Conservation (phyloP, 1,284 basidiomycete genomes). For the Boletus smithii region DNA sequence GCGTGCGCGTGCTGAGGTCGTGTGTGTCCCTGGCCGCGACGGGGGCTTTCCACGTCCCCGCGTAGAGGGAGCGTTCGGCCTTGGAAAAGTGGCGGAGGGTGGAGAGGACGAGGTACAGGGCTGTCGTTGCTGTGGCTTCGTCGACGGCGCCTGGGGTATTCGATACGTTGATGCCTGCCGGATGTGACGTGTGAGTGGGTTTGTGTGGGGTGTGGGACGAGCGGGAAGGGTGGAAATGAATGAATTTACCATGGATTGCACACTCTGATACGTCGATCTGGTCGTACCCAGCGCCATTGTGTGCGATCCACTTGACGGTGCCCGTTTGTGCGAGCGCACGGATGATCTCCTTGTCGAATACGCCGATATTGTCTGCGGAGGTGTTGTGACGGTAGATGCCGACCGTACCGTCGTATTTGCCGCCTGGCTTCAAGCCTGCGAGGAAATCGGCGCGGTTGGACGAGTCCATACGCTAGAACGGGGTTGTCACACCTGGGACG, state of each 20-base stretch:
- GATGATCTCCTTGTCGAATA: conserved; percentile 79
- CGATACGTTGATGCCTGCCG: conserved; percentile 83
- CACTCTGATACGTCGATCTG: conserved; percentile 77
- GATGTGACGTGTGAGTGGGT: too few relatives aligned
- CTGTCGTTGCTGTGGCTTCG: conserved; percentile 89
- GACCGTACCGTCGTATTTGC: conserved; percentile 72
- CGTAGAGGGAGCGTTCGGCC: conserved; percentile 65
- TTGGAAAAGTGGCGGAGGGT: conserved; percentile 76
- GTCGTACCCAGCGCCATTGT: conserved; percentile 93
- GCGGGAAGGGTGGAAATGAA: not conserved
- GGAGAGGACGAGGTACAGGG: conserved; percentile 80
- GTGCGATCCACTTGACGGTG: conserved; percentile 80
- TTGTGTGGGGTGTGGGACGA: not conserved
- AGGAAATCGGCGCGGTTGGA: conserved; percentile 67
- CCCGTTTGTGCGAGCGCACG: conserved; percentile 61
- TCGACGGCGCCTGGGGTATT: conserved; percentile 92
- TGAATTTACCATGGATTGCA: conserved; percentile 56
- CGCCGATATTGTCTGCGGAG: conserved; percentile 63
- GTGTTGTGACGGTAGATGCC: conserved; percentile 80
- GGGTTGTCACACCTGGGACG: not conserved
- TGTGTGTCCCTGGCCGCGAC: conserved; percentile 50
- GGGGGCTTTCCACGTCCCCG: conserved; percentile 54
- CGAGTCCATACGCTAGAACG: conserved; percentile 59
- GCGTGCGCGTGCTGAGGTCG: conserved; percentile 75
- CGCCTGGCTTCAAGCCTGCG: conserved; percentile 55